phyloP scores from a whole-genome alignment of 2,329 filamentous ascomycete species.

The Aureobasidium sp. region DNA sequence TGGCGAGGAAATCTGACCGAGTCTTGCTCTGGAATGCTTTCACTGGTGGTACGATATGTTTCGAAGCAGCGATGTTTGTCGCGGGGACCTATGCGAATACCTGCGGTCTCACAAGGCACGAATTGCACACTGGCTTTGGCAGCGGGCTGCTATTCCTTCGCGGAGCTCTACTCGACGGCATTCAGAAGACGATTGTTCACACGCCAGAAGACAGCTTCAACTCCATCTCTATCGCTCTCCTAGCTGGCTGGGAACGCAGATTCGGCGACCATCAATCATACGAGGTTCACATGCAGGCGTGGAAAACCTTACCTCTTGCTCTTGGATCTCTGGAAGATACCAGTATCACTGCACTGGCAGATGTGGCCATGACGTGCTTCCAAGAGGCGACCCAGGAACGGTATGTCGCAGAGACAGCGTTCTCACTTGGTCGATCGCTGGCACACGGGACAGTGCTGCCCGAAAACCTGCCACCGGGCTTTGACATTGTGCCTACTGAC shows the following conservation, averaged over 20 bases:
- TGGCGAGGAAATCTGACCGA: slow-evolving; percentile 18
- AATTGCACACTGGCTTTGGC: slow-evolving; percentile 16
- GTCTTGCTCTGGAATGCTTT: slow-evolving; percentile 18
- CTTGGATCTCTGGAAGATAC: slow-evolving; percentile 17
- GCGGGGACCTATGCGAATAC: slow-evolving; percentile 20
- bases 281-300: slow-evolving; percentile 20
- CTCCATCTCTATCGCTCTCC: slow-evolving; percentile 19
- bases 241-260: slow-evolving; percentile 21
- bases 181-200: slow-evolving; percentile 16
- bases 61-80: slow-evolving; percentile 20
- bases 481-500: slow-evolving; percentile 14
- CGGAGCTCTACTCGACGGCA: slow-evolving; percentile 19
- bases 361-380: slow-evolving; percentile 18
- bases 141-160: slow-evolving; percentile 18
- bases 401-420: neutral
- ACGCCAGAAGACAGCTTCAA: slow-evolving; percentile 16
- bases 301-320: slow-evolving; percentile 16
- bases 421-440: neutral
- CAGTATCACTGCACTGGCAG: slow-evolving; percentile 18
- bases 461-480: slow-evolving; percentile 14
- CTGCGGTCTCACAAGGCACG: slow-evolving; percentile 13
- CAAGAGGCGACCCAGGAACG: slow-evolving; percentile 15
- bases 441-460: neutral
- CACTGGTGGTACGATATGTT: slow-evolving; percentile 17
- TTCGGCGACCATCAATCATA: slow-evolving; percentile 20